These are phyloP conservation scores for Amanita jacksonii DNA, from an alignment of 768 basidiomycete genomes.

Conservation along the genomic window DNA sequence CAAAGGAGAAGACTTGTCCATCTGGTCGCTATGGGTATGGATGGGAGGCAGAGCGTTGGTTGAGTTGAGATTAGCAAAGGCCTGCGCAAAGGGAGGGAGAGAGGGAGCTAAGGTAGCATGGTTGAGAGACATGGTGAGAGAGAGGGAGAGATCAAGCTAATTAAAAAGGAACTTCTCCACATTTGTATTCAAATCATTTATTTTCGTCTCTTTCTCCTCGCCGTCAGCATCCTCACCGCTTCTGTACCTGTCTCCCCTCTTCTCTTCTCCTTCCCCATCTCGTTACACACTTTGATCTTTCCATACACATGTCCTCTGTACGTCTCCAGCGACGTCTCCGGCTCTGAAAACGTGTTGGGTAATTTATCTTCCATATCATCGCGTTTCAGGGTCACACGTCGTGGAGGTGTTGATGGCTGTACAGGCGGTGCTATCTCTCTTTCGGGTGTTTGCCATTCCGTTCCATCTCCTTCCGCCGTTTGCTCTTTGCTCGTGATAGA, in stretches of 20 bases:
- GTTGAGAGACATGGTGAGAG: constrained; percentile 31
- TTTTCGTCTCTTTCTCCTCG: constrained; percentile 46
- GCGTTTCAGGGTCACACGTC: constrained; percentile 20
- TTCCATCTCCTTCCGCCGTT: constrained; percentile 12
- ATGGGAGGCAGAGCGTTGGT: constrained; percentile 63
- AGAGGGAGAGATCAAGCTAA: constrained; percentile 4
- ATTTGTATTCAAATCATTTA: too few relatives aligned
- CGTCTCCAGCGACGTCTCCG: constrained; percentile 49
- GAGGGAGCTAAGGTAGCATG: constrained; percentile 40
- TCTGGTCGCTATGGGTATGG: constrained; percentile 31
- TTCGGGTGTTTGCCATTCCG: constrained; percentile 33
- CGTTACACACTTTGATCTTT: constrained; percentile 26
- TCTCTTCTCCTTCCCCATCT: not conserved
- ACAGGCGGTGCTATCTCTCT: constrained; percentile 22
- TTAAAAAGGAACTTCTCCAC: constrained; percentile 13
- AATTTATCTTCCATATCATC: constrained; percentile 35
- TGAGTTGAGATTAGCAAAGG: constrained; percentile 49
- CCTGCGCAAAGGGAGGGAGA: constrained; percentile 72
- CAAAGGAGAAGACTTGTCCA: too few relatives aligned
- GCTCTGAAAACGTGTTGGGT: constrained; percentile 62
- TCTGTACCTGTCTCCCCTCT: constrained; percentile 8
- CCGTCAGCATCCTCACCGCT: constrained; percentile 49
- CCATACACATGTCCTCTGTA: constrained; percentile 57
- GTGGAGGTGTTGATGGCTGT: constrained; percentile 46
- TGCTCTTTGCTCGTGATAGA: constrained; percentile 6